These are phyloP conservation scores for Sporobolomyces phaffii DNA, from an alignment of 768 basidiomycete species.

Conservation along the genomic window DNA sequence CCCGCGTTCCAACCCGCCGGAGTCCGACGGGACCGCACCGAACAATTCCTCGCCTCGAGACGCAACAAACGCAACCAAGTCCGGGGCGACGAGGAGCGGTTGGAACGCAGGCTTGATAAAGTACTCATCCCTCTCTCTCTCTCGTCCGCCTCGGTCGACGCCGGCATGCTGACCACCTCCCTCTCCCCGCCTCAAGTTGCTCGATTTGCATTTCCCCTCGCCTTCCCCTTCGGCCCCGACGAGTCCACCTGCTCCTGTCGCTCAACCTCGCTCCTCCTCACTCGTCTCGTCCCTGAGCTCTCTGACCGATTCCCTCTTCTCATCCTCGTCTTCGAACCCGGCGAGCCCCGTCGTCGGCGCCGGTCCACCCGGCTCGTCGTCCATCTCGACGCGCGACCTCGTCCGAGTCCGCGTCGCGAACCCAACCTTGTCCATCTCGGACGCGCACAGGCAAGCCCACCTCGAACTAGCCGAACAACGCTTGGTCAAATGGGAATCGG, in stretches of 20 bases:
- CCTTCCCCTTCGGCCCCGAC: not conserved
- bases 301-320: not conserved
- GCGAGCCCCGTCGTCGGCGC: no score
- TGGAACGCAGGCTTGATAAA: conserved; percentile 83
- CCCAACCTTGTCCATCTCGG: conserved; percentile 57
- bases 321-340: no score
- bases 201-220: conserved; percentile 52
- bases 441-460: no score
- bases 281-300: not conserved
- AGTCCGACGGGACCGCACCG: conserved; percentile 69
- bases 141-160: conserved; percentile 6
- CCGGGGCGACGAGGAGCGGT: conserved; percentile 71
- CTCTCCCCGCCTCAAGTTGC: conserved; percentile 43
- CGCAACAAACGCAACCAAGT: conserved; percentile 49
- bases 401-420: conserved; percentile 49
- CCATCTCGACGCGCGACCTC: conserved; percentile 7
- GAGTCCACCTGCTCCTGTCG: no score
- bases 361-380: no score
- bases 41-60: conserved; percentile 61
- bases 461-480: conserved; percentile 79
- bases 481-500: conserved; percentile 93
- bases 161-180: not conserved
- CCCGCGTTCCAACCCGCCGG: conserved; percentile 94
- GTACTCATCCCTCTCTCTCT: conserved; percentile 51
- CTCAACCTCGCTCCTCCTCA: not conserved